These are phyloP conservation scores for Hippophae rhamnoides DNA, from an alignment of 306 rosid species.

Conservation along the genomic window DNA sequence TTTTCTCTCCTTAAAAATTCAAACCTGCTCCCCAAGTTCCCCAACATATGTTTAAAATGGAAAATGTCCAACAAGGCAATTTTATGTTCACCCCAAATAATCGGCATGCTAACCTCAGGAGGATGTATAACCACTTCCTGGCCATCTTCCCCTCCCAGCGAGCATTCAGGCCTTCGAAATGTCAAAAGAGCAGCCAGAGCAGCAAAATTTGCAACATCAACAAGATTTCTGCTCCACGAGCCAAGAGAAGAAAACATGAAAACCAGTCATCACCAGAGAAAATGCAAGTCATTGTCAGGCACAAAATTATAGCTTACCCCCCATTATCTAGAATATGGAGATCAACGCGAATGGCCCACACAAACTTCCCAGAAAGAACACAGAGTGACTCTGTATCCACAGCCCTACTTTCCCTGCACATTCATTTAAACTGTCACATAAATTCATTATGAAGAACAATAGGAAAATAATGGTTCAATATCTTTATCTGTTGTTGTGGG, in stretches of 20 bases:
- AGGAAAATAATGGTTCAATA: too few relatives aligned
- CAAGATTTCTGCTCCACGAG: slow-evolving; percentile 51
- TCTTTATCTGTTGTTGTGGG: too few relatives aligned
- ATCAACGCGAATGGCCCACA: slow-evolving; percentile 79
- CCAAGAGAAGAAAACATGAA: background rate
- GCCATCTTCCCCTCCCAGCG: slow-evolving; percentile 71
- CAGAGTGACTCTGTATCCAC: slow-evolving; percentile 80
- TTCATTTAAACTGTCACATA: slow-evolving; percentile 11
- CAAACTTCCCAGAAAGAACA: slow-evolving; percentile 61
- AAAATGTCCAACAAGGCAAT: too few relatives aligned
- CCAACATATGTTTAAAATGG: background rate
- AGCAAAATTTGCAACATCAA: slow-evolving; percentile 84
- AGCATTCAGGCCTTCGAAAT: slow-evolving; percentile 81
- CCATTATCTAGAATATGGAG: slow-evolving; percentile 81
- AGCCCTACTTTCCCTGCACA: slow-evolving; percentile 75
- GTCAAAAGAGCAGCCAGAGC: slow-evolving; percentile 75
- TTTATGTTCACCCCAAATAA: background rate
- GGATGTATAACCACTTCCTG: slow-evolving; percentile 81
- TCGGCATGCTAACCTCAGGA: slow-evolving; percentile 52
- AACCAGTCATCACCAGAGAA: background rate
- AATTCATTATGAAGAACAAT: background rate
- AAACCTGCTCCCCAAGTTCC: background rate
- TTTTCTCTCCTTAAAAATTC: too few relatives aligned
- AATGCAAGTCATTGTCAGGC: background rate
- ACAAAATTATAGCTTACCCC: slow-evolving; percentile 38